Conservation (phyloP, 2,329 filamentous ascomycete species). For the Geosmithia flava region DNA sequence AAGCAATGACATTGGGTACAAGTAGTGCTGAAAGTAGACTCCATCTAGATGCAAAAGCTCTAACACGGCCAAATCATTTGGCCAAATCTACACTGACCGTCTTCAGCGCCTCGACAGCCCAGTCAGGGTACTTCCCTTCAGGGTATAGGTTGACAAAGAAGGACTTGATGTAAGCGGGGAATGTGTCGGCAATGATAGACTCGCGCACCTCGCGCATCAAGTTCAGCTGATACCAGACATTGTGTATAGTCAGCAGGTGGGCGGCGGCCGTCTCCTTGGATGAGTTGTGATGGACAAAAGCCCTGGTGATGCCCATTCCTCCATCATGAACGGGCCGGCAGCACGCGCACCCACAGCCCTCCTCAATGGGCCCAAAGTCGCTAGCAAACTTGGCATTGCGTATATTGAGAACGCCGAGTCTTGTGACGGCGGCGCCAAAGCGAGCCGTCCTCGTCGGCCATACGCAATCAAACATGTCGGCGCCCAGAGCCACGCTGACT, state of each 20-base stretch:
- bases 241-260: conserved; percentile 77
- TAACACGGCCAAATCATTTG: background rate
- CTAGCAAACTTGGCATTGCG: conserved; percentile 61
- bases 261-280: conserved; percentile 93
- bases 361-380: conserved; percentile 76
- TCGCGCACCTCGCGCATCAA: conserved; percentile 67
- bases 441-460: conserved; percentile 95
- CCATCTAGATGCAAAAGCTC: background rate
- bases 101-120: conserved; percentile 71
- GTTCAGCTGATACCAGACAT: conserved; percentile 82
- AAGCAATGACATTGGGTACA: background rate
- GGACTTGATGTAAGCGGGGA: conserved; percentile 60
- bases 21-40: background rate
- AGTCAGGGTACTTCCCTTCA: conserved; percentile 57
- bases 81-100: conserved; percentile 63
- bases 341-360: conserved; percentile 68
- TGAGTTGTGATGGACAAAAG: conserved; percentile 83
- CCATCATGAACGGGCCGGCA: conserved; percentile 54
- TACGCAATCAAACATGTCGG: conserved; percentile 99
- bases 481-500: conserved; percentile 84
- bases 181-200: conserved; percentile 70
- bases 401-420: conserved; percentile 70
- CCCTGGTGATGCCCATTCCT: conserved; percentile 70
- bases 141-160: conserved; percentile 69
- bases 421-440: conserved; percentile 89